phyloP scores from a whole-genome alignment of 2,329 filamentous ascomycete genomes.

The Xylaria sp. region DNA sequence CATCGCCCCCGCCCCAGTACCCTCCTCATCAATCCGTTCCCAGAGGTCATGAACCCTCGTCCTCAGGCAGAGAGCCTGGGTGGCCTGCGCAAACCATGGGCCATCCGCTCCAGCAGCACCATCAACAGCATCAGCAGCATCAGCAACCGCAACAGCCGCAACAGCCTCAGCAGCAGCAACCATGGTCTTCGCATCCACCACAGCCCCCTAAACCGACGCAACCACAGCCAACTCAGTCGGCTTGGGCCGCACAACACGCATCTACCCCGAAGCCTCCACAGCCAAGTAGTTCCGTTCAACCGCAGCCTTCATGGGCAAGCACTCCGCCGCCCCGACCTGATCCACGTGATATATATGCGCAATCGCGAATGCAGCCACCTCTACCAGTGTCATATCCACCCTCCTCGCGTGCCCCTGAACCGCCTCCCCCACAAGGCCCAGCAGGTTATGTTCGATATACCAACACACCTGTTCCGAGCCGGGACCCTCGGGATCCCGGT shows the following conservation, averaged over 20 bases:
- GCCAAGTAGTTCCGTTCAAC: conserved; percentile 49
- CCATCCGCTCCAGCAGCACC: conserved; percentile 51
- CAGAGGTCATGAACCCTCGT: conserved; percentile 57
- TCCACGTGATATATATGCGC: conserved; percentile 47
- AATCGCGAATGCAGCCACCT: conserved; percentile 47
- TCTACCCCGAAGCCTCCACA: conserved; percentile 53
- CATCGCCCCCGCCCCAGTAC: conserved; percentile 68
- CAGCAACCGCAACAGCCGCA: conserved; percentile 41
- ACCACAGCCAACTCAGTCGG: conserved; percentile 51
- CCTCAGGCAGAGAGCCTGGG: conserved; percentile 51
- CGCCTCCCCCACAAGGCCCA: conserved; percentile 55
- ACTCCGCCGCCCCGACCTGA: conserved; percentile 48
- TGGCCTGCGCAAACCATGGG: conserved; percentile 50
- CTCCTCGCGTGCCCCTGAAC: conserved; percentile 56
- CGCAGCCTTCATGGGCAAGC: conserved; percentile 53
- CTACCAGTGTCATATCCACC: conserved; percentile 53
- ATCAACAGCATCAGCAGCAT: conserved; percentile 48
- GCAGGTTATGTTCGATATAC: conserved; percentile 58
- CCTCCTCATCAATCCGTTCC: conserved; percentile 58
- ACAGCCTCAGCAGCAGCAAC: conserved; percentile 44
- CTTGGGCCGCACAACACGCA: conserved; percentile 55
- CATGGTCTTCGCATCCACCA: conserved; percentile 54
- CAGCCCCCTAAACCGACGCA: conserved; percentile 52
- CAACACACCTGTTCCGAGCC: conserved; percentile 55
- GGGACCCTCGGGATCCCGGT: conserved; percentile 57